Evolutionary conservation across 179 eudicot species (phyloP).

Genomic region (Beta corolliflora): DNA sequence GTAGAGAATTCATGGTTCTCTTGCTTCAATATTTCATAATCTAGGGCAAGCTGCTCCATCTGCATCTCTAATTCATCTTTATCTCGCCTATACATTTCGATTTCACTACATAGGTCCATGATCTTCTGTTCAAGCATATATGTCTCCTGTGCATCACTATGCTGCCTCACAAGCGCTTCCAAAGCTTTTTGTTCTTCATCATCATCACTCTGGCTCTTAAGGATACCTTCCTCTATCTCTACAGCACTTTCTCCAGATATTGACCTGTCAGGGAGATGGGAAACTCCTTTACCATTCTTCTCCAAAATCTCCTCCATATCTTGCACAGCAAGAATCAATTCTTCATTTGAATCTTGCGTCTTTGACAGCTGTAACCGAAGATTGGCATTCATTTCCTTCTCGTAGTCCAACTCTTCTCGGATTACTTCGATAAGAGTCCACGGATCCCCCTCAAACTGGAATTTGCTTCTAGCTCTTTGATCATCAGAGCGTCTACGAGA

Average conservation of each 20-base stretch:
- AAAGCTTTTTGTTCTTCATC: conserved; percentile 83
- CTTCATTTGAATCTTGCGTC: conserved; percentile 88
- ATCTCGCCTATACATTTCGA: conserved; percentile 75
- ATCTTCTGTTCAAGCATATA: conserved; percentile 73
- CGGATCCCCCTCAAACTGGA: conserved; percentile 62
- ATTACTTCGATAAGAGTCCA: conserved; percentile 69
- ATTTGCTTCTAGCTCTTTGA: conserved; percentile 47
- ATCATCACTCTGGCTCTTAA: conserved; percentile 46
- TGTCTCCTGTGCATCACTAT: conserved; percentile 63
- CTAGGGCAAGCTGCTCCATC: conserved; percentile 95
- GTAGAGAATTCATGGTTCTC: conserved; percentile 78
- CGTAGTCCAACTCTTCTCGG: conserved; percentile 67
- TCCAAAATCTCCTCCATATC: conserved; percentile 88
- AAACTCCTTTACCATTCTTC: conserved; percentile 47
- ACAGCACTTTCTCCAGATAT: conserved; percentile 35
- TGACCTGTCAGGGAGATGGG: conserved; percentile 36
- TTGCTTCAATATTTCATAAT: conserved; percentile 91
- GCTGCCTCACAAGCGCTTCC: conserved; percentile 80
- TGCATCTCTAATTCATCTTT: conserved; percentile 93
- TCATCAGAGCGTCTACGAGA: conserved; percentile 51
- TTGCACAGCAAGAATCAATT: conserved; percentile 78
- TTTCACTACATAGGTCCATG: conserved; percentile 68
- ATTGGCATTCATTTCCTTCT: conserved; percentile 72
- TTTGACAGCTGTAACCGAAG: conserved; percentile 84
- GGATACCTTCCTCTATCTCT: conserved; percentile 36